Evolutionary conservation across 164 flowering plant species (phyloP).

Genomic region (Houttuynia cordata): DNA sequence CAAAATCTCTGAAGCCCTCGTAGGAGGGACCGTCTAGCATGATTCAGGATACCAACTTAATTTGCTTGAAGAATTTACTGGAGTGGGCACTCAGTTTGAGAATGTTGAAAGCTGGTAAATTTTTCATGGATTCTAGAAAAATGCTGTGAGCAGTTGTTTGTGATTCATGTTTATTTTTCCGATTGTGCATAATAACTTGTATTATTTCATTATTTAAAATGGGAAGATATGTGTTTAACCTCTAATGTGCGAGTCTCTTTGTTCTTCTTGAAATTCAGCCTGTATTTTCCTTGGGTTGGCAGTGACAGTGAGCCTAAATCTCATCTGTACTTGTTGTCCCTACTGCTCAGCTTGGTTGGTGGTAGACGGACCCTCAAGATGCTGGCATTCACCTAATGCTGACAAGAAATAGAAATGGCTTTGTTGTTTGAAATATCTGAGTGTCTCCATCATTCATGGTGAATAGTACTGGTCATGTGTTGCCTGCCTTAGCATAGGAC

Average conservation of each 20-base stretch:
- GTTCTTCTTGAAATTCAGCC: background rate
- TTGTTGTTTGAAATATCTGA: background rate
- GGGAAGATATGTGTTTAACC: background rate
- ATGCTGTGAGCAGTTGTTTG: background rate
- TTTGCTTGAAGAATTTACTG: too few relatives aligned
- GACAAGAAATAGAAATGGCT: background rate
- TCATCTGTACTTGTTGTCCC: background rate
- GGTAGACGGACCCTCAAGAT: background rate
- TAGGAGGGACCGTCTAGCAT: constrained; percentile 6
- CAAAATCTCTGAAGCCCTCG: constrained; percentile 8
- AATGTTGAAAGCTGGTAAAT: background rate
- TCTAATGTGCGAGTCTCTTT: too few relatives aligned
- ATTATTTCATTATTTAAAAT: too few relatives aligned
- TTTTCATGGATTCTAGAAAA: background rate
- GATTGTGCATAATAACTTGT: too few relatives aligned
- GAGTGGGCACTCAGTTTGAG: background rate
- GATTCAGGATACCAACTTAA: background rate
- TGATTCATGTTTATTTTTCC: too few relatives aligned
- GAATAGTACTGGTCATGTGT: background rate
- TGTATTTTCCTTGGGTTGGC: background rate
- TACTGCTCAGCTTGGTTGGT: background rate
- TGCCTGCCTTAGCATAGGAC: background rate
- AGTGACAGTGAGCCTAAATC: background rate
- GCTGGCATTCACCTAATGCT: background rate
- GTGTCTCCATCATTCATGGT: background rate